These are phyloP conservation scores for Coemansia sp. DNA, from an alignment of 192 early-diverging fungal genomes.

Conservation along the genomic window DNA sequence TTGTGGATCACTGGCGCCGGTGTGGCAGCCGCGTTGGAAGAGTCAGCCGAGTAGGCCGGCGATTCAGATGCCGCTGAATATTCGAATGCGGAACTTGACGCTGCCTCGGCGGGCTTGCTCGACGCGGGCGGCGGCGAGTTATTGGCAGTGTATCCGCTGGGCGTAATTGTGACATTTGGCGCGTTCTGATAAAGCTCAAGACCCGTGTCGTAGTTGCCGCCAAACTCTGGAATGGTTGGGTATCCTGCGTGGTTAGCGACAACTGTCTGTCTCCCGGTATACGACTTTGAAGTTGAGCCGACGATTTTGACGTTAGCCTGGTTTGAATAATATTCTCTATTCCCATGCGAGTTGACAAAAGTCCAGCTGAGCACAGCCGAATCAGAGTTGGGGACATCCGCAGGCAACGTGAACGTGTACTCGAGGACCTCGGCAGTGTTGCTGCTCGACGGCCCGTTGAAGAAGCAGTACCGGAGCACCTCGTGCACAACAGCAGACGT, in stretches of 20 bases:
- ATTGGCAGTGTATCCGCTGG: neutral
- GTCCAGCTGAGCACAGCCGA: constrained; percentile 58
- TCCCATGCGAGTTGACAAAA: constrained; percentile 61
- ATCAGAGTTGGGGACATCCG: constrained; percentile 42
- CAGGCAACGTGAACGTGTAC: constrained; percentile 39
- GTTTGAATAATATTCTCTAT: constrained; percentile 48
- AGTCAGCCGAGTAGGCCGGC: too few species aligned
- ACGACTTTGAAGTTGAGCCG: constrained; percentile 16
- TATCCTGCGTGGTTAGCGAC: constrained; percentile 31
- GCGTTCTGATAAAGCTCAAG: neutral
- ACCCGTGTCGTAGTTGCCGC: neutral
- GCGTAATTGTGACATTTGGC: neutral
- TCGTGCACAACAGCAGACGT: constrained; percentile 57
- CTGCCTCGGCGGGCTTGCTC: too few species aligned
- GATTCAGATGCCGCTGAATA: neutral
- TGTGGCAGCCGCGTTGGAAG: too few species aligned
- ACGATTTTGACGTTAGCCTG: constrained; percentile 30
- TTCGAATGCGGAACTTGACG: neutral
- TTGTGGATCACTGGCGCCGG: neutral
- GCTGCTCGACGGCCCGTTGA: constrained; percentile 2
- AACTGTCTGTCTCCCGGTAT: constrained; percentile 16
- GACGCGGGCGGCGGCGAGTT: too few species aligned
- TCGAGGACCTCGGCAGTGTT: constrained; percentile 12
- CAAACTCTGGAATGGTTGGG: constrained; percentile 52
- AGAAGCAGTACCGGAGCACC: constrained; percentile 33